Evolutionary conservation across 2,329 filamentous ascomycete genomes (phyloP).

Genomic region (Xylariales sp.): DNA sequence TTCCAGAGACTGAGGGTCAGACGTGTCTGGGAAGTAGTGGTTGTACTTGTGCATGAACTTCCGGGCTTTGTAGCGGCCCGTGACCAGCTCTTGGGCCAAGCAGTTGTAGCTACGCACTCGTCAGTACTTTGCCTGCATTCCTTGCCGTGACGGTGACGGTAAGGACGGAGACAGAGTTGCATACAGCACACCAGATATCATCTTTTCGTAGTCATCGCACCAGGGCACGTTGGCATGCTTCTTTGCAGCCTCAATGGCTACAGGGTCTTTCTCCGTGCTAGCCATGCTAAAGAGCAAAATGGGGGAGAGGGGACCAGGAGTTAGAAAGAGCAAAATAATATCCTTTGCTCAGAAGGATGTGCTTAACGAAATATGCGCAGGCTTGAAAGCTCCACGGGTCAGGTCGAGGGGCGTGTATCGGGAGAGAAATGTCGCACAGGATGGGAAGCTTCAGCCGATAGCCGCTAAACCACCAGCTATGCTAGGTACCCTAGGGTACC

Average conservation of each 20-base stretch:
- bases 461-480: too few species aligned
- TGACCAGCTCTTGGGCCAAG: conserved; percentile 41
- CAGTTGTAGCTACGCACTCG: conserved; percentile 41
- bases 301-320: too few species aligned
- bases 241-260: conserved; percentile 39
- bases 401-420: too few species aligned
- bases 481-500: too few species aligned
- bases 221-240: conserved; percentile 47
- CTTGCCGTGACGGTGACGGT: neutral
- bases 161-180: conserved; percentile 12
- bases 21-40: conserved; percentile 37
- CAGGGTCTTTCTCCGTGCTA: conserved; percentile 33
- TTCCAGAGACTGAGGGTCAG: conserved; percentile 38
- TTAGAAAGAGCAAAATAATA: too few species aligned
- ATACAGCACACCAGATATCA: conserved; percentile 60
- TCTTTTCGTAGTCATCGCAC: conserved; percentile 59
- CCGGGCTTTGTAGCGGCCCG: conserved; percentile 49
- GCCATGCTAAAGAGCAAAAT: too few species aligned
- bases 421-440: too few species aligned
- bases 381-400: too few species aligned
- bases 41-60: conserved; percentile 55
- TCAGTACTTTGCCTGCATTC: neutral
- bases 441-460: too few species aligned
- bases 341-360: too few species aligned
- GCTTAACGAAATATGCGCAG: too few species aligned